Evolutionary conservation across 345 rosid genomes (phyloP).

Genomic region (Melaleuca alternifolia): DNA sequence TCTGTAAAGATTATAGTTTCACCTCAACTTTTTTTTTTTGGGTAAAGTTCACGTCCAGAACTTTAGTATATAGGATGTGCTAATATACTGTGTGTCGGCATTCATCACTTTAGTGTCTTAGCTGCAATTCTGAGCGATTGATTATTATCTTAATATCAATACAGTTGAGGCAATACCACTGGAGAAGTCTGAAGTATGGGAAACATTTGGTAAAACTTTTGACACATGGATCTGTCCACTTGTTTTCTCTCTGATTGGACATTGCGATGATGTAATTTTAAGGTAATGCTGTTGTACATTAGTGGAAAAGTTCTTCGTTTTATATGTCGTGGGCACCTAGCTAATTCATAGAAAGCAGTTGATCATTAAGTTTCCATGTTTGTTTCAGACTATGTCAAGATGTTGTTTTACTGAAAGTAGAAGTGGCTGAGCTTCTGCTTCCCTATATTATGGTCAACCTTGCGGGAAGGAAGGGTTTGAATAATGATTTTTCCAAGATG

Average conservation of each 20-base stretch:
- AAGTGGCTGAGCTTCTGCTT: slow-evolving; percentile 82
- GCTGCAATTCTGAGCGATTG: neutral
- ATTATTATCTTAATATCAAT: neutral
- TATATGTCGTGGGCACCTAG: neutral
- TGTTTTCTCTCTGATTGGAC: slow-evolving; percentile 60
- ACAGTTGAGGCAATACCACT: slow-evolving; percentile 50
- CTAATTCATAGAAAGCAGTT: neutral
- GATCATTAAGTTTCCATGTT: slow-evolving; percentile 2
- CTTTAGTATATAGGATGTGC: neutral
- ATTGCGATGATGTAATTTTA: slow-evolving; percentile 63
- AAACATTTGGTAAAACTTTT: slow-evolving; percentile 59
- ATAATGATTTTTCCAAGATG: slow-evolving; percentile 38
- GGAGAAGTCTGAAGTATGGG: slow-evolving; percentile 68
- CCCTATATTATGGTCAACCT: slow-evolving; percentile 68
- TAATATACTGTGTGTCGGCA: neutral
- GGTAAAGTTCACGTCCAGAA: neutral
- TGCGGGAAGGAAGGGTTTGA: slow-evolving; percentile 45
- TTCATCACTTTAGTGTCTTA: neutral
- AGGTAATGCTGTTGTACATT: slow-evolving; percentile 30
- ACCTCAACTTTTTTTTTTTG: too few relatives aligned
- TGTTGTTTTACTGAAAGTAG: slow-evolving; percentile 68
- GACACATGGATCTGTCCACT: slow-evolving; percentile 89
- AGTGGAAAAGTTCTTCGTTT: neutral
- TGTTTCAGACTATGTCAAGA: slow-evolving; percentile 77
- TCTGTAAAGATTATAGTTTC: neutral